A percentile compares a stretch with the other conserved stretches of the same genome.
Conservation (phyloP, 2,329 filamentous ascomycete species). For the Dactylellina leptospora region DNA sequence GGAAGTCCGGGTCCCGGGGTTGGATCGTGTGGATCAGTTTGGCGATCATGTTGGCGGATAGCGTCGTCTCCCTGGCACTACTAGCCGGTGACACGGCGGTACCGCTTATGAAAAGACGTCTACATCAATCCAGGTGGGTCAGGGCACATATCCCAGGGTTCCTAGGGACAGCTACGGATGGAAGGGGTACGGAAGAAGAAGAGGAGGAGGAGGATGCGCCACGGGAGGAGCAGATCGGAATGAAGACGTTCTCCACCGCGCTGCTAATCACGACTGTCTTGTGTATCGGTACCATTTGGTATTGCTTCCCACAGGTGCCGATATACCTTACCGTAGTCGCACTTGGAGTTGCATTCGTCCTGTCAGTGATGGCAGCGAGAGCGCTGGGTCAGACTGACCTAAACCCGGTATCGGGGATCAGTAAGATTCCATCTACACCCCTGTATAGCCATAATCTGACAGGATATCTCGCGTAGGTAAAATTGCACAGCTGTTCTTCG, state of each 20-base stretch:
- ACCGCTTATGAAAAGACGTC: slow-evolving; percentile 3
- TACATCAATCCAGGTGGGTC: background rate
- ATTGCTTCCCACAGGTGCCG: slow-evolving; percentile 87
- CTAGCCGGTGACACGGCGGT: slow-evolving; percentile 51
- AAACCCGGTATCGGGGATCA: slow-evolving; percentile 47
- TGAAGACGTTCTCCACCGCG: slow-evolving; percentile 75
- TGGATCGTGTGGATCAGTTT: slow-evolving; percentile 99
- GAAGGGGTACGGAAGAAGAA: slow-evolving; percentile 54
- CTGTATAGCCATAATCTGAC: background rate
- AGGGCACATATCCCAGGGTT: slow-evolving; percentile 2
- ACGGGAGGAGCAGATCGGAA: slow-evolving; percentile 79
- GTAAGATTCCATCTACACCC: slow-evolving; percentile 4
- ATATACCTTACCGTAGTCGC: slow-evolving; percentile 78
- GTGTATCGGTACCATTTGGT: slow-evolving; percentile 81
- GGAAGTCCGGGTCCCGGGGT: slow-evolving; percentile 92
- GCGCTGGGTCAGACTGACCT: slow-evolving; percentile 66
- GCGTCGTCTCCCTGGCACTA: slow-evolving; percentile 81
- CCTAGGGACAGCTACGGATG: background rate
- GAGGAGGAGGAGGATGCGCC: slow-evolving; percentile 79
- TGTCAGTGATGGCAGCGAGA: slow-evolving; percentile 78
- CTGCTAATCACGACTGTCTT: slow-evolving; percentile 78
- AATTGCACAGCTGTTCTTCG: slow-evolving; percentile 93
- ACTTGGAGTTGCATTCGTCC: slow-evolving; percentile 81
- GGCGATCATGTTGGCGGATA: slow-evolving; percentile 95
- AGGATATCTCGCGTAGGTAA: slow-evolving; percentile 78